Percentiles rank a stretch among this genome's conserved stretches.
Evolutionary conservation across 2,329 filamentous ascomycete genomes (phyloP).

Genomic region (Beauveria rudraprayagi): DNA sequence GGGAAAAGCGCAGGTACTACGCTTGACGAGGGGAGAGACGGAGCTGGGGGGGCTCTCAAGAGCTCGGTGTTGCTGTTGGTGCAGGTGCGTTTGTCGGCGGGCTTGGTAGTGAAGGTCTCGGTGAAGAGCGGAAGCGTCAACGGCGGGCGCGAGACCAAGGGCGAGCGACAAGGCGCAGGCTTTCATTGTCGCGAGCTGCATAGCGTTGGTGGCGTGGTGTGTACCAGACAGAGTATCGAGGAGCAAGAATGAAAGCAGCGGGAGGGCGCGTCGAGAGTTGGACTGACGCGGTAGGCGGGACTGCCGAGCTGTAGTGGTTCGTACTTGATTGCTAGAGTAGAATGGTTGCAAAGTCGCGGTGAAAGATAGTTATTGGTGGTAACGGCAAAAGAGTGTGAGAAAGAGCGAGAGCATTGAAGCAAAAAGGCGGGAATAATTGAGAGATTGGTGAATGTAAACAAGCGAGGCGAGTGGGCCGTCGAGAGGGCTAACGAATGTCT

Average conservation of each 20-base stretch:
- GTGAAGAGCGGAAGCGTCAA: background rate
- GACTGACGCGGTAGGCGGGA: background rate
- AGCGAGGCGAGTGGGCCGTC: background rate
- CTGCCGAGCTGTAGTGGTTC: background rate
- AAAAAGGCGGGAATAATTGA: background rate
- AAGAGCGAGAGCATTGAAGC: background rate
- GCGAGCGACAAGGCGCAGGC: background rate
- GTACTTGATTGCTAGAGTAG: background rate
- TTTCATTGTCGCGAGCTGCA: constrained; percentile 9
- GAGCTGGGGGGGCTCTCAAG: constrained; percentile 14
- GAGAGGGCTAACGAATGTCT: background rate
- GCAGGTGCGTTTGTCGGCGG: constrained; percentile 27
- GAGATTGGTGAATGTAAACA: background rate
- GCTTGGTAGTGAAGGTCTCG: constrained; percentile 24
- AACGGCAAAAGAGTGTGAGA: background rate
- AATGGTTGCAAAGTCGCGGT: background rate
- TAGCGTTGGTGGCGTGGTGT: background rate
- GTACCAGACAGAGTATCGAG: background rate
- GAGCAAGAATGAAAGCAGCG: background rate
- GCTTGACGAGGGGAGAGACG: constrained; percentile 37
- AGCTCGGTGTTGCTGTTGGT: constrained; percentile 19
- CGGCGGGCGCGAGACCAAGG: constrained; percentile 6
- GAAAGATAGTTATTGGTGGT: background rate
- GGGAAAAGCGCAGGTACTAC: constrained; percentile 57
- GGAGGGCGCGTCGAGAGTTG: background rate